These are phyloP conservation scores for Cladosporium sp. DNA, from an alignment of 2,329 filamentous ascomycete genomes.

Conservation along the genomic window DNA sequence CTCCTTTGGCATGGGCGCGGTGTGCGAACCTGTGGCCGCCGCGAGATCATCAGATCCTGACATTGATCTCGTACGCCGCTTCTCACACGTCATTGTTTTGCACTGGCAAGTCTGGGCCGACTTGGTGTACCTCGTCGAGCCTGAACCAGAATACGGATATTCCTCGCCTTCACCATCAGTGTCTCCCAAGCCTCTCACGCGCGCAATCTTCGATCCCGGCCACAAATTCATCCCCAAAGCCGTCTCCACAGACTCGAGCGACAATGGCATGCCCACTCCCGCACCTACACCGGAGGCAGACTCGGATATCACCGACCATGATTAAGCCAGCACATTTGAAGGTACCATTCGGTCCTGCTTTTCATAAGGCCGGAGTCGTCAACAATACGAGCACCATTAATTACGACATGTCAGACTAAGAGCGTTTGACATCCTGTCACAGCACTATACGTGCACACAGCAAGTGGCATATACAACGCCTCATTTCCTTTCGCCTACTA, in stretches of 20 bases:
- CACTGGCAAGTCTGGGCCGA: constrained; percentile 88
- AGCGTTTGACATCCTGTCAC: neutral
- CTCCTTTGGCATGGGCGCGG: constrained; percentile 9
- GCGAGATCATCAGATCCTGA: constrained; percentile 22
- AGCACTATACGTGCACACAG: neutral
- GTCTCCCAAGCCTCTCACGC: constrained; percentile 26
- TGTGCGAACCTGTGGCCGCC: constrained; percentile 8
- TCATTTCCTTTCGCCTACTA: neutral
- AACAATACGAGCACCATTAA: neutral
- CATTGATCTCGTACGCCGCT: constrained; percentile 65
- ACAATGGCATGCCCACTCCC: constrained; percentile 22
- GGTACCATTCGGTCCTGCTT: neutral
- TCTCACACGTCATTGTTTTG: constrained; percentile 77
- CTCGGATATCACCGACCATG: neutral
- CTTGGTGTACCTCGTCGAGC: constrained; percentile 57
- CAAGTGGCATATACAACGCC: neutral
- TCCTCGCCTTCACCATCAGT: constrained; percentile 1
- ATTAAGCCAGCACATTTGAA: neutral
- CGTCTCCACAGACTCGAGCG: constrained; percentile 26
- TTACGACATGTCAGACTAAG: neutral
- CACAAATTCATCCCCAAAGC: constrained; percentile 28
- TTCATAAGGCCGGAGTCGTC: neutral
- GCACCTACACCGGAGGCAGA: constrained; percentile 8
- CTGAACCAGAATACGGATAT: constrained; percentile 14
- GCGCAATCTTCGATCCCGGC: constrained; percentile 27